Evolutionary conservation across 345 rosid species (phyloP), one percentile per base, ranked within the genome.

Genomic region (Carallia pectinifolia): DNA sequence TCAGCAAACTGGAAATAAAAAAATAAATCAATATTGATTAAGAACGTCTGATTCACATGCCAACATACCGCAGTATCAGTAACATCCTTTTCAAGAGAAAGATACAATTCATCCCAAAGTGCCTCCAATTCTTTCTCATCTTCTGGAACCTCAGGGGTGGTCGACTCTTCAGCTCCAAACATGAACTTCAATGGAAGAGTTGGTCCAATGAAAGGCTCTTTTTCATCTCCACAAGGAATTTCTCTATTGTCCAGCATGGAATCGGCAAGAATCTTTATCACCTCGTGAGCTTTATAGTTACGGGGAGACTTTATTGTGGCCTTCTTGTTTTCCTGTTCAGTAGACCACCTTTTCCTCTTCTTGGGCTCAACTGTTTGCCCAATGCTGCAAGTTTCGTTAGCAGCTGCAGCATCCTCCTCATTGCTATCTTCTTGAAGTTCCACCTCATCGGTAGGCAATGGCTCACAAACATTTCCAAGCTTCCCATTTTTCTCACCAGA

Each of bases 51-150:
- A 13, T 16, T 15, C 7, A 18, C 60, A 10, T 27, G 33, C 34
- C 34, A 18, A 38, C 81, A 16, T 76, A 89, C 90, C 79, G 44
- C 55, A 58, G 66, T 23, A 52, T 70, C 30, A 58, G 58, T 63
- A 23, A 74, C 75, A 55, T 70, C 75, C 15, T 79, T 59, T 59
- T 62, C 81, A 68, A 64, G 81, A 66, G 82, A 80, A 36, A 80
- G 62, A 67, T 70, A 73, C 86, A 87, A 77, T 40, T 89, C 92
- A 68, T 56, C 71, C 96, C 96, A 89, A 27, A 87, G 81, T 7
- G 58, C 30, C 17, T 83, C 82, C 60, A 85, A 3, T 48, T 82
- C 88, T 66, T 77, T 74, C 53, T 87, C 88, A 3, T 60, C 78
- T 44, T 84, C 90, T 58, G 90, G 72, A 68, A 75, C 81, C 74